Percentiles rank a stretch among this genome's conserved stretches.
Evolutionary conservation across 2,329 filamentous ascomycete species (phyloP).

Genomic region (Magnaporthiopsis incrustans): DNA sequence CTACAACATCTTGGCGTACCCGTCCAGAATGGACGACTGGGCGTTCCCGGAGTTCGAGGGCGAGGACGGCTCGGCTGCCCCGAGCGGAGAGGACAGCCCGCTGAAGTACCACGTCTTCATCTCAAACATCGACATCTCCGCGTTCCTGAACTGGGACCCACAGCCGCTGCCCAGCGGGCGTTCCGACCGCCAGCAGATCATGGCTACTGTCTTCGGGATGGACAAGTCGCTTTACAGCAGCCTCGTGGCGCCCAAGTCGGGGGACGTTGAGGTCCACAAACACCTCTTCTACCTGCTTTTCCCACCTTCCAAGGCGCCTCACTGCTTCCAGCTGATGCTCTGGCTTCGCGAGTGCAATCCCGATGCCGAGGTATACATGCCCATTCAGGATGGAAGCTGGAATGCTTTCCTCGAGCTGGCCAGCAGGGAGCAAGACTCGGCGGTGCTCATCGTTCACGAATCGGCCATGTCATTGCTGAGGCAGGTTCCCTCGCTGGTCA

Average conservation of each 20-base stretch:
- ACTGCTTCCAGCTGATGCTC: conserved; percentile 28
- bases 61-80: conserved; percentile 3
- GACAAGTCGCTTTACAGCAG: conserved; percentile 22
- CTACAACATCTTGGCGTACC: conserved; percentile 32
- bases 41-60: conserved; percentile 4
- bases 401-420: conserved; percentile 27
- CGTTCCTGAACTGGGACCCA: conserved; percentile 11
- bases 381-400: conserved; percentile 38
- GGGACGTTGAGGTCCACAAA: conserved; percentile 13
- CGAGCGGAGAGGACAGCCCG: conserved; percentile 4
- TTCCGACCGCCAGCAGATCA: conserved; percentile 13
- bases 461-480: conserved; percentile 28
- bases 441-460: conserved; percentile 37
- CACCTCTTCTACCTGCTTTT: conserved; percentile 42
- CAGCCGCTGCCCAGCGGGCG: not conserved
- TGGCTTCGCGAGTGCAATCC: conserved; percentile 36
- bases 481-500: conserved; percentile 28
- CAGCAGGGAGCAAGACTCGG: conserved; percentile 16
- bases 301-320: conserved; percentile 27
- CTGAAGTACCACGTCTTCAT: conserved; percentile 32
- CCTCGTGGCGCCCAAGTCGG: conserved; percentile 4
- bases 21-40: conserved; percentile 28
- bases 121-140: conserved; percentile 15
- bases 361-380: conserved; percentile 33
- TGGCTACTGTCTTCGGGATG: conserved; percentile 19